A percentile compares a stretch with the other conserved stretches of the same genome.
These are phyloP conservation scores for Macrocybe gigantea DNA, from an alignment of 768 basidiomycete species.

Conservation along the genomic window DNA sequence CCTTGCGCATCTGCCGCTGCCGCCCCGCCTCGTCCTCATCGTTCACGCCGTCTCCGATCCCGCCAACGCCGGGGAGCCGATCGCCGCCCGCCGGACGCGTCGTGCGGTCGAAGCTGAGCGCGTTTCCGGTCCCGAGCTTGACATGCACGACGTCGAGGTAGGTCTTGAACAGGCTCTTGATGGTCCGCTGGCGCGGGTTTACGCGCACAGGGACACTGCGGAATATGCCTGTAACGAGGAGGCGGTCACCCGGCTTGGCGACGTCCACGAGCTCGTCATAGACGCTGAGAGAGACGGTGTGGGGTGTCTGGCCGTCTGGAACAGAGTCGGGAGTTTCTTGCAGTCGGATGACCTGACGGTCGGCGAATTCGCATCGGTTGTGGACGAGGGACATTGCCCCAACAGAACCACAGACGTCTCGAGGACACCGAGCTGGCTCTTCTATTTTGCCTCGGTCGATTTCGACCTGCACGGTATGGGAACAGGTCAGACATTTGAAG, in stretches of 20 bases:
- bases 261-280: conserved; percentile 98
- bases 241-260: conserved; percentile 91
- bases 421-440: conserved; percentile 87
- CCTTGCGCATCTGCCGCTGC: conserved; percentile 42
- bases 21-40: conserved; percentile 49
- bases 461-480: conserved; percentile 94
- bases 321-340: conserved; percentile 98
- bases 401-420: conserved; percentile 84
- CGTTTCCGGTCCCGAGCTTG: conserved; percentile 64
- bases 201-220: conserved; percentile 93
- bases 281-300: conserved; percentile 94
- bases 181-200: conserved; percentile 83
- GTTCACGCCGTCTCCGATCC: conserved; percentile 63
- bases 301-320: conserved; percentile 97
- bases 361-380: conserved; percentile 95
- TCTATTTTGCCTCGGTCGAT: conserved; percentile 98
- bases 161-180: conserved; percentile 97
- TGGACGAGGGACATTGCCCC: conserved; percentile 95
- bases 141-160: conserved; percentile 95
- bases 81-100: conserved; percentile 71
- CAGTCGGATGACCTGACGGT: conserved; percentile 90
- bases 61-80: conserved; percentile 62
- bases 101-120: conserved; percentile 72
- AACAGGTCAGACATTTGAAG: conserved; percentile 94
- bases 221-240: conserved; percentile 91